Conservation (phyloP, 495 filamentous ascomycete species). For the Chaetomium fimeti region DNA sequence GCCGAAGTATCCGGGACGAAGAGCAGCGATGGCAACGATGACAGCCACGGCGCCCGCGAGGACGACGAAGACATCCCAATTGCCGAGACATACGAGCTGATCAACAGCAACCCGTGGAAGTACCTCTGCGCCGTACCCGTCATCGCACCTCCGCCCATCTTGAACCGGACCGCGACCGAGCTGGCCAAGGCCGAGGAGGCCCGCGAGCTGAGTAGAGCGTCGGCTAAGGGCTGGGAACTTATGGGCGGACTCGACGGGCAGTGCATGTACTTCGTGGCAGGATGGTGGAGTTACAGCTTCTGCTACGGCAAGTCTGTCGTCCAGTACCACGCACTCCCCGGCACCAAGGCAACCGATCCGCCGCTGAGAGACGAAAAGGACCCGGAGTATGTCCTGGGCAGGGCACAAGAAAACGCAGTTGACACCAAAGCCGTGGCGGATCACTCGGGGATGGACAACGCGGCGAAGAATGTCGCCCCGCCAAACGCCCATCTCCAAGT, state of each 20-base stretch:
- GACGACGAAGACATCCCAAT: slow-evolving; percentile 26
- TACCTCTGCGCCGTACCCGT: slow-evolving; percentile 86
- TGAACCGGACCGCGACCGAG: slow-evolving; percentile 60
- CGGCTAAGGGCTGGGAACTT: slow-evolving; percentile 84
- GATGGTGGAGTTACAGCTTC: slow-evolving; percentile 98
- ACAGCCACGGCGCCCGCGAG: slow-evolving; percentile 8
- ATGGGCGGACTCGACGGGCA: slow-evolving; percentile 79
- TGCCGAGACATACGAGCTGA: slow-evolving; percentile 64
- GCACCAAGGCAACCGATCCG: slow-evolving; percentile 54
- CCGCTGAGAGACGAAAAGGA: slow-evolving; percentile 72
- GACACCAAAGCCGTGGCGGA: slow-evolving; percentile 37
- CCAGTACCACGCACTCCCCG: slow-evolving; percentile 85
- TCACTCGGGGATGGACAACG: slow-evolving; percentile 8
- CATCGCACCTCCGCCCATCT: slow-evolving; percentile 53
- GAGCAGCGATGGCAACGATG: slow-evolving; percentile 8
- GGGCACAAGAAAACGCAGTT: slow-evolving; percentile 32
- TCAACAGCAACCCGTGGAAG: slow-evolving; percentile 64
- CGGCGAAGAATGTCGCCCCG: slow-evolving; percentile 39
- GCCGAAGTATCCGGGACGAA: slow-evolving; percentile 24
- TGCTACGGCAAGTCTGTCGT: slow-evolving; percentile 86
- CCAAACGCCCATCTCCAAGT: slow-evolving; percentile 68
- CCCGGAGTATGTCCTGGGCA: slow-evolving; percentile 77
- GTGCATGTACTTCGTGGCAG: slow-evolving; percentile 86
- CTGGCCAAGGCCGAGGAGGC: slow-evolving; percentile 70
- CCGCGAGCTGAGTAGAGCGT: slow-evolving; percentile 80